Evolutionary conservation across 1,139 yeast species (phyloP).

Genomic region (Taphrina deformans): DNA sequence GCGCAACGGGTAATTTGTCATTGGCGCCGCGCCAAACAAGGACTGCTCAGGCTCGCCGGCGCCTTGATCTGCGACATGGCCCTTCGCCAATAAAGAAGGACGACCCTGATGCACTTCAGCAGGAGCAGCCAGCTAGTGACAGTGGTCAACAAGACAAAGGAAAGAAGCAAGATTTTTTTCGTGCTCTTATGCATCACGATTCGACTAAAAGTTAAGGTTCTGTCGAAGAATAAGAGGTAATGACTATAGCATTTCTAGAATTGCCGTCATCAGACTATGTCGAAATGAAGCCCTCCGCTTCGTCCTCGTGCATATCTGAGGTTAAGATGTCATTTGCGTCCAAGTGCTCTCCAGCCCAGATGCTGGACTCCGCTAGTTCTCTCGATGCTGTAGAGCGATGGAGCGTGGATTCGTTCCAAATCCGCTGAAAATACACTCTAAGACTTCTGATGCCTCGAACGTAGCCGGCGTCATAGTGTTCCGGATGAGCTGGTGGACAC

Average conservation of each 20-base stretch:
- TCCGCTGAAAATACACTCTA: conserved; percentile 55
- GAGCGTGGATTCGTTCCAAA: conserved; percentile 27
- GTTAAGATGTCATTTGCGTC: conserved; percentile 10
- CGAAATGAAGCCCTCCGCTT: conserved; percentile 1
- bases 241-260: not conserved
- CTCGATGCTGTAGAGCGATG: conserved; percentile 6
- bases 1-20: not conserved
- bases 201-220: not conserved
- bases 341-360: conserved; percentile 16
- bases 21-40: not conserved
- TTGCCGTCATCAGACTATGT: not conserved
- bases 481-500: conserved; percentile 66
- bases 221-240: not conserved
- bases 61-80: not conserved
- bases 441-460: conserved; percentile 74
- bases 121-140: not conserved
- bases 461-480: conserved; percentile 75
- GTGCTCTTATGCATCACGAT: not conserved
- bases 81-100: not conserved
- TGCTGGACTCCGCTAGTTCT: conserved; percentile 21
- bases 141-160: not conserved
- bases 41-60: not conserved
- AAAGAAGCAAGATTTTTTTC: conserved; percentile 3
- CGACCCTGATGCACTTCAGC: not conserved
- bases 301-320: conserved; percentile 1